Base-by-base conservation (phyloP, 495 filamentous ascomycete species). In the Paragyromitra xinjiangensis region DNA sequence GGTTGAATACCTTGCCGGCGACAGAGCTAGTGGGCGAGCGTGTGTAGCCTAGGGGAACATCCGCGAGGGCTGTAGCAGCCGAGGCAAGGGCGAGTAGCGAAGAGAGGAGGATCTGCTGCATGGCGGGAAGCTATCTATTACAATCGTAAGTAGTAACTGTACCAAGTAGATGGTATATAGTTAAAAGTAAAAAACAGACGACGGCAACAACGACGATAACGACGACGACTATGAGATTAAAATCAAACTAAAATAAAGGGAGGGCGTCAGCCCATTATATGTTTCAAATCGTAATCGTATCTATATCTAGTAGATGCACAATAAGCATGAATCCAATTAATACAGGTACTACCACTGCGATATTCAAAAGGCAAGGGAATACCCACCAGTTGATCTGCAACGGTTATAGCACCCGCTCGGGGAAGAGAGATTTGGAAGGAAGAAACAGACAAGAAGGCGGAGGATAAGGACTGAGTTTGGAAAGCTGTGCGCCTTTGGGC, bases 1-100 rank as follows among this genome's bases (percentile, higher is more conserved):
- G 87, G 82, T 92, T 85, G 77, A 93, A 94, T 1, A 86, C 89
- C 74, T 88, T 85, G 65, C 92, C 92, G 71, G 85, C 77, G 64
- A 93, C 88, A 78, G 88, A 83, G 65, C 88, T 89, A 7, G 86
- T 87, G 14, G 90, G 90, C 40, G 87, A 55, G 80, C 82, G 75
- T 5, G 70, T 78, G 55, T 69, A 68, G 53, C 45, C 61, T 7
- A 69, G 53, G 4, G 55, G 55, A 29, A 19, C 6, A 37, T 40
- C 39, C 0, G 73, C 73, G 56, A 68, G 24, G 14, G 42, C 29
- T 0, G 50, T 44, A 6, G 75, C 6, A 8, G 44, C 56, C 12
- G 55, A 44, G 45, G 65, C 34, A 12, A 65, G 42, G 48, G 39
- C 7, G 53, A 79, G 64, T 22, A 64, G 14, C 34, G 22, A 6